Percentiles rank a stretch among this genome's conserved stretches.
Conservation (phyloP, 2,329 filamentous ascomycete genomes). For the Xylariaceae sp. region DNA sequence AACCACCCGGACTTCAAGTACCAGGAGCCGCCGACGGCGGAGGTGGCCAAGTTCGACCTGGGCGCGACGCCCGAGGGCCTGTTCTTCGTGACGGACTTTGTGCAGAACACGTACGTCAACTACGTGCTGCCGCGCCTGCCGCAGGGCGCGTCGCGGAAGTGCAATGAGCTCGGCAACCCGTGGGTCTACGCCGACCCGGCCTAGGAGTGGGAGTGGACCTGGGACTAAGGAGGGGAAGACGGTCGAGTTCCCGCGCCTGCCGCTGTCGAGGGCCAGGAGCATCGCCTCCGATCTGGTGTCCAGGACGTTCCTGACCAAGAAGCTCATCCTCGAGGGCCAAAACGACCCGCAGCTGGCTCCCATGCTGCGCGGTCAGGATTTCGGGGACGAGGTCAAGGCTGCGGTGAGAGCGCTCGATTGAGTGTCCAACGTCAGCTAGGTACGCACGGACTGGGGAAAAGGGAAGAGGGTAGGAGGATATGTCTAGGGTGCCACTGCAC, state of each 20-base stretch:
- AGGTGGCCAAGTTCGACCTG: constrained; percentile 19
- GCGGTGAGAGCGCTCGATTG: constrained; percentile 7
- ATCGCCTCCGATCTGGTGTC: constrained; percentile 16
- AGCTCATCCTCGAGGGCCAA: constrained; percentile 25
- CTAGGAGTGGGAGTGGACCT: constrained; percentile 28
- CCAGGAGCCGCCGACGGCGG: constrained; percentile 21
- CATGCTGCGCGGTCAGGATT: constrained; percentile 25
- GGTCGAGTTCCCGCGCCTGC: constrained; percentile 22
- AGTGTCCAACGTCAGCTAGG: too few relatives aligned
- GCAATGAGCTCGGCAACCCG: constrained; percentile 27
- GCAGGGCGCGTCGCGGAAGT: constrained; percentile 25
- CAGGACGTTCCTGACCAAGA: constrained; percentile 24
- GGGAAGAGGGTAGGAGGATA: not conserved
- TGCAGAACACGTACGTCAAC: constrained; percentile 27
- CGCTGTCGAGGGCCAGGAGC: constrained; percentile 3
- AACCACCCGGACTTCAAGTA: constrained; percentile 24
- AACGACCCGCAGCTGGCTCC: constrained; percentile 23
- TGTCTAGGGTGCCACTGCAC: too few relatives aligned
- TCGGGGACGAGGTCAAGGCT: constrained; percentile 22
- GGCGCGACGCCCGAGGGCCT: constrained; percentile 19
- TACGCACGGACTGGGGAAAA: too few relatives aligned
- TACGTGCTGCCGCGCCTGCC: constrained; percentile 27
- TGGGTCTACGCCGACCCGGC: constrained; percentile 26
- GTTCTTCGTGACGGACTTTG: constrained; percentile 26
- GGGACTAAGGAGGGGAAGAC: constrained; percentile 21